Evolutionary conservation across 345 rosid genomes (phyloP), one percentile per base, ranked within the genome.

Genomic region (Gynandropsis gynandra): DNA sequence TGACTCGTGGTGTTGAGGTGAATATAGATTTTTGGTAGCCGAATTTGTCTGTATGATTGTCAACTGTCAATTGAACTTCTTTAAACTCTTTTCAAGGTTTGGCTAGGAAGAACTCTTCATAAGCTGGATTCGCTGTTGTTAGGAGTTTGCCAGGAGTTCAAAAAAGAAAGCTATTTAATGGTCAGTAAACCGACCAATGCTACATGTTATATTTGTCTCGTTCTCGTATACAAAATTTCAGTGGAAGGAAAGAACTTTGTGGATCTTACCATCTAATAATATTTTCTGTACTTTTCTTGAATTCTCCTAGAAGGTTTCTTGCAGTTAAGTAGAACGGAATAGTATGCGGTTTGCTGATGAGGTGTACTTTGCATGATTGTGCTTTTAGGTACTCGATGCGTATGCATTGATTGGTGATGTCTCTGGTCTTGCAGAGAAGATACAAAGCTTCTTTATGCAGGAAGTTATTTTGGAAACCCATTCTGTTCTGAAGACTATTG

Each of bases 1-100:
- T 93, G 99, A 77, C 90, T 67, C 87, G 74, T 58, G 97, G 90
- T 47, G 95, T 85, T 71, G 99, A 93, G 97, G 97, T 93, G 72
- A 63, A 58, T 61, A 47, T 54, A 46, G 18, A 27, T 33, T 64
- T 40, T 46, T 42, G 12, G 13, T 35, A 64, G 47, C 42, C 18
- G 53, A 18, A 17, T 45, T 36, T 19, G 38, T 48, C 65, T 55
- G 47, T 40, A 17, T 59, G 13, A 47, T 13, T n/a, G 16, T 59
- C 10, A 10, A 50, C 17, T 39, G 10, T 41, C 56, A 50, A 64
- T 57, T 64, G 44, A 59, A 21, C 47, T 34, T 32, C 42, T 59
- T 58, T 42, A n/a, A 56, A 42, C 64, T 46, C 48, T 58, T 69
- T 54, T 65, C 35, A 58, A 93, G 99, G 90, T 78, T 76, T 93